phyloP scores from a whole-genome alignment of 768 basidiomycete species.

The Gymnopilus junonius region DNA sequence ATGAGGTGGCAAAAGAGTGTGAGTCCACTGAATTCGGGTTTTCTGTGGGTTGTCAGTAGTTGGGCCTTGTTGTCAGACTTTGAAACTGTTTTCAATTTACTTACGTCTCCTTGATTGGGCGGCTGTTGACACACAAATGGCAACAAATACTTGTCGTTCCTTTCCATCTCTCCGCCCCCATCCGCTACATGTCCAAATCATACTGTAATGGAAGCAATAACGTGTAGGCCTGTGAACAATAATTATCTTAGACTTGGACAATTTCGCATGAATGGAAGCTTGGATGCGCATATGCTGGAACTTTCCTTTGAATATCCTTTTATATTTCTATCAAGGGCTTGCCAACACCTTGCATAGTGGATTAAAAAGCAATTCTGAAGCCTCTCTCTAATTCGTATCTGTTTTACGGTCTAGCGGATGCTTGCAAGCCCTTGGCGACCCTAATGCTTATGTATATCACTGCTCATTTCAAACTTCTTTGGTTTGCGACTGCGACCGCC shows the following conservation, averaged over 20 bases:
- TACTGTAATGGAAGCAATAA: not conserved
- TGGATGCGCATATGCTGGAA: no score
- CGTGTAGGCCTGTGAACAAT: not conserved
- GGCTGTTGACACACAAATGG: not conserved
- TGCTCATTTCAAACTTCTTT: no score
- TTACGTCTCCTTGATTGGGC: slow-evolving; percentile 21
- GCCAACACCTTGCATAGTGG: no score
- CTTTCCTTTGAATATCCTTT: no score
- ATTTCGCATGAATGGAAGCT: not conserved
- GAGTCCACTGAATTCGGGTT: slow-evolving; percentile 16
- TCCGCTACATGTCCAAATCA: not conserved
- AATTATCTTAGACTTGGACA: not conserved
- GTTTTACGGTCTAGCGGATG: no score
- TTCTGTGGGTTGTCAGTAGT: slow-evolving; percentile 17
- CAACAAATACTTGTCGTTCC: slow-evolving; percentile 1
- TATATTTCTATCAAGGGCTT: no score
- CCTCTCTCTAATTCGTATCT: no score
- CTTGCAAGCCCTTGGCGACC: no score
- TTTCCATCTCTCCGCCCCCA: not conserved
- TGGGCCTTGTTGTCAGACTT: slow-evolving; percentile 26
- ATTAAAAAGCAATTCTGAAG: no score
- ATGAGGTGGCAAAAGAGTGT: slow-evolving; percentile 32
- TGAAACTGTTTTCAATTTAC: slow-evolving; percentile 13
- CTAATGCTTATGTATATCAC: no score
- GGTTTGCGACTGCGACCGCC: no score